Base-by-base conservation (phyloP, 345 rosid genomes). In the Eucalyptus pauciflora region DNA sequence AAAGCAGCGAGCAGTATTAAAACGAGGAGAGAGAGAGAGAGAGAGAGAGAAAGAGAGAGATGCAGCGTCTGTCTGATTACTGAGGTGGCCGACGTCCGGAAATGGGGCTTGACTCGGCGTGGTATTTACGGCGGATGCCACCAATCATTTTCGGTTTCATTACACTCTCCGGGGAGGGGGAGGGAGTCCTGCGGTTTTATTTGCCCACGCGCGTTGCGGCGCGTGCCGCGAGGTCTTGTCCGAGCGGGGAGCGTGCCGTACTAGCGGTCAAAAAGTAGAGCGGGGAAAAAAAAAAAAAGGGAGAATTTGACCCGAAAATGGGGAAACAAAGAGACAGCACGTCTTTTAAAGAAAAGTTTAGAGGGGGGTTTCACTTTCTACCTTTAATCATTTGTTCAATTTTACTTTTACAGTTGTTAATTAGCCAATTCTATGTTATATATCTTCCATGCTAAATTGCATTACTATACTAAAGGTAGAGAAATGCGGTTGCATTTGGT, bases 91-190 rank as follows among this genome's bases (percentile, higher is more conserved):
- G 46, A 6, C 46, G 0, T 50, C 8, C 16, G 24, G n/a, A 88
- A 87, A 87, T 29, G 7, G 86, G 64, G 33, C 89, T 51, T 11
- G 27, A 25, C 27, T 51, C 41, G 7, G 45, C 4, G 2, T 3
- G 89, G 43, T 79, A 88, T 71, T 76, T 88, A 88, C 89, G 86
- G 86, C 18, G 8, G 43, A 48, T 88, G 89, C 89, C 89, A 88
- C 62, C 31, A 25, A 7, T 76, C 5, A 4, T 88, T 51, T 24
- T 8, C 29, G 37, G 16, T 5, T 62, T 87, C 50, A 31, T 87
- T 71, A 50, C 89, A 15, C 86, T 5, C 50, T 0, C 16, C 8
- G 67, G 13, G 46, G 15, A 43, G 45, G 9, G 14, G 14, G 18
- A 6, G 2, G 18, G 17, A 27, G 31, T 60, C 13, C 31, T 60